phyloP scores from a whole-genome alignment of 257 asterid genomes.

The Primulina tabacum region DNA sequence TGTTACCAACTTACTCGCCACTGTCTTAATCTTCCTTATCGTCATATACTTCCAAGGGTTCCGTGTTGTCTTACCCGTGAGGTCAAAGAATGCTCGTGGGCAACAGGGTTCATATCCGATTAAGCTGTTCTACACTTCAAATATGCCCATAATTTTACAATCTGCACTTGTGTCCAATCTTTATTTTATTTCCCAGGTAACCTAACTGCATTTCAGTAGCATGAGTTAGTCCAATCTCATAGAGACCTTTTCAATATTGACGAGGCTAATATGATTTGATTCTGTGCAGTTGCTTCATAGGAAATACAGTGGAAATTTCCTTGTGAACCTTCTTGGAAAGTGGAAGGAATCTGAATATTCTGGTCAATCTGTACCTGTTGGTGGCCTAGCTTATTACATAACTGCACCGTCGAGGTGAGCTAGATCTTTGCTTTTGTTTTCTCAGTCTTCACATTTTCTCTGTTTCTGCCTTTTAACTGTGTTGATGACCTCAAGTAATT shows the following conservation, averaged over 20 bases:
- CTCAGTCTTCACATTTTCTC: neutral
- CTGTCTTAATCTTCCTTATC: slow-evolving; percentile 29
- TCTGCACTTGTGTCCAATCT: slow-evolving; percentile 31
- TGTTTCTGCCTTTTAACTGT: neutral
- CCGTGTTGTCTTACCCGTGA: slow-evolving; percentile 37
- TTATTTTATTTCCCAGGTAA: slow-evolving; percentile 30
- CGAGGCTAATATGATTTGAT: neutral
- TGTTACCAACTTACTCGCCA: slow-evolving; percentile 35
- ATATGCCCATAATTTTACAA: slow-evolving; percentile 32
- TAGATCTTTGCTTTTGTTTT: neutral
- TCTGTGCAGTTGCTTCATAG: slow-evolving; percentile 20
- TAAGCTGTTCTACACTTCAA: slow-evolving; percentile 32
- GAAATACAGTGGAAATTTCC: slow-evolving; percentile 28
- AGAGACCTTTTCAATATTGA: neutral
- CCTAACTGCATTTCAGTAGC: neutral
- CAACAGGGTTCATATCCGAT: slow-evolving; percentile 33
- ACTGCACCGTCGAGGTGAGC: slow-evolving; percentile 31
- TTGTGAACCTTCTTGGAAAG: slow-evolving; percentile 27
- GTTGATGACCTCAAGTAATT: neutral
- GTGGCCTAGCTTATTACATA: slow-evolving; percentile 28
- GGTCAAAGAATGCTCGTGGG: slow-evolving; percentile 35
- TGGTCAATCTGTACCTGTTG: slow-evolving; percentile 30
- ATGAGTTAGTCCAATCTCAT: neutral
- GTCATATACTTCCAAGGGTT: slow-evolving; percentile 38
- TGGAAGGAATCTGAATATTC: slow-evolving; percentile 32